Percentiles rank a stretch among this genome's conserved stretches.
These are phyloP conservation scores for Xylaria arbuscula DNA, from an alignment of 2,329 filamentous ascomycete species.

Conservation along the genomic window DNA sequence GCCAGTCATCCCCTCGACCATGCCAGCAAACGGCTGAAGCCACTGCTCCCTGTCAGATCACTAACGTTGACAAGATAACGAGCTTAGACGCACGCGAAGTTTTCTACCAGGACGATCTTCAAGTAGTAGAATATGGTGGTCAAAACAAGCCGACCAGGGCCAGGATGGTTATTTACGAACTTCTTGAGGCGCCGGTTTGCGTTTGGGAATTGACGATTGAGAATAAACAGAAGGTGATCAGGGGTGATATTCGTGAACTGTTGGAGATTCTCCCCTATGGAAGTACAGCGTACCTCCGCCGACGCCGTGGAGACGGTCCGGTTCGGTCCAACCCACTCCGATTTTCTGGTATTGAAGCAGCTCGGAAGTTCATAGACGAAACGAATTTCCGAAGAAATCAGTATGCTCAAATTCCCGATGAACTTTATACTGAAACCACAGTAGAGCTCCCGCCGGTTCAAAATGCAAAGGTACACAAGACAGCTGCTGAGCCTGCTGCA, in stretches of 20 bases:
- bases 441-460: slow-evolving; percentile 2
- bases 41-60: not conserved
- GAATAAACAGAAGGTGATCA: slow-evolving; percentile 16
- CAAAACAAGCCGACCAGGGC: slow-evolving; percentile 12
- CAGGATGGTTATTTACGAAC: slow-evolving; percentile 34
- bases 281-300: slow-evolving; percentile 33
- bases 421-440: slow-evolving; percentile 3
- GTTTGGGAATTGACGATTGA: slow-evolving; percentile 37
- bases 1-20: not conserved
- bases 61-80: not conserved
- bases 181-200: slow-evolving; percentile 14
- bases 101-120: slow-evolving; percentile 21
- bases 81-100: slow-evolving; percentile 7
- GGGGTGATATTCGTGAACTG: slow-evolving; percentile 40
- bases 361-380: slow-evolving; percentile 23
- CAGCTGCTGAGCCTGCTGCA: not conserved
- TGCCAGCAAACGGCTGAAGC: not conserved
- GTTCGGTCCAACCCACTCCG: slow-evolving; percentile 21
- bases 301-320: slow-evolving; percentile 5
- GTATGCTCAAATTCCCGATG: not conserved
- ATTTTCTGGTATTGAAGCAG: slow-evolving; percentile 30
- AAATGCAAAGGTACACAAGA: not conserved
- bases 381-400: slow-evolving; percentile 8
- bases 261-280: slow-evolving; percentile 21
- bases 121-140: slow-evolving; percentile 11